A percentile compares a stretch with the other conserved stretches of the same genome.
phyloP scores from a whole-genome alignment of 441 rosid genomes.

The Dalechampia spathulata region DNA sequence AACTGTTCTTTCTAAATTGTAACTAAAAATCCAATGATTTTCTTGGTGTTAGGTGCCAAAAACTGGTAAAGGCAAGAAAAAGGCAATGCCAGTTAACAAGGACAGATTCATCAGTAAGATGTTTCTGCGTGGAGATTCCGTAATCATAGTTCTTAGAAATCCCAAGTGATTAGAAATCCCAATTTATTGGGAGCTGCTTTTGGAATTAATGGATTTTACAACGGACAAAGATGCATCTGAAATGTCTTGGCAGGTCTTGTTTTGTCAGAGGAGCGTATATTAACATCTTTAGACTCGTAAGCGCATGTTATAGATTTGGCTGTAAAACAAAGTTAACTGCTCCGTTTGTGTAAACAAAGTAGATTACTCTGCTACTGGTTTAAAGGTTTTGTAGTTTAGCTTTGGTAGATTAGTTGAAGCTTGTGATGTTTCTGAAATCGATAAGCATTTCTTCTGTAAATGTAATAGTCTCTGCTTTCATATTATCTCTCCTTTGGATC shows the following conservation, averaged over 20 bases:
- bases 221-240: neutral
- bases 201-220: neutral
- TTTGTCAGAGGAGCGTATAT: too few relatives aligned
- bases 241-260: neutral
- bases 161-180: constrained; percentile 76
- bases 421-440: too few relatives aligned
- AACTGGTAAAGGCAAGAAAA: constrained; percentile 96
- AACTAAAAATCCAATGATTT: neutral
- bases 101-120: constrained; percentile 92
- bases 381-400: too few relatives aligned
- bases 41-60: constrained; percentile 60
- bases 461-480: too few relatives aligned
- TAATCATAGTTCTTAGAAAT: constrained; percentile 86
- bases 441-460: too few relatives aligned
- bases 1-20: neutral
- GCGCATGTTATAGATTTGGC: too few relatives aligned
- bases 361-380: too few relatives aligned
- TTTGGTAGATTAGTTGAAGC: too few relatives aligned
- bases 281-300: too few relatives aligned
- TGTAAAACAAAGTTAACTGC: too few relatives aligned
- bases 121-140: constrained; percentile 97
- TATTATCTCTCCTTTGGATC: too few relatives aligned
- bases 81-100: constrained; percentile 84
- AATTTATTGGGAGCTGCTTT: constrained; percentile 30
- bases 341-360: too few relatives aligned